These are phyloP conservation scores for Thielaviopsis euricoi DNA, from an alignment of 2,329 filamentous ascomycete genomes.

Conservation along the genomic window DNA sequence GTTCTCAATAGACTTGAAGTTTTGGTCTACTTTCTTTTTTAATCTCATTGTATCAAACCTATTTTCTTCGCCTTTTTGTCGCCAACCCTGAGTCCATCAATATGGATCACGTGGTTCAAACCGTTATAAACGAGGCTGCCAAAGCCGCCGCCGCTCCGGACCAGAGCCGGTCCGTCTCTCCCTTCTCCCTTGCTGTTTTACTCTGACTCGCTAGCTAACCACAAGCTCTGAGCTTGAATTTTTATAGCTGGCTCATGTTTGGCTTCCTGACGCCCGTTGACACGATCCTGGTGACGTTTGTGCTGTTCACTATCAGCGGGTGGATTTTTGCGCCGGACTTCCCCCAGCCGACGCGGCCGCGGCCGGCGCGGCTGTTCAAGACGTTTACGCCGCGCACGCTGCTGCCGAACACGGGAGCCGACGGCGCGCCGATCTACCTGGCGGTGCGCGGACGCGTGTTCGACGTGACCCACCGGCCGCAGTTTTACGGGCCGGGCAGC, in stretches of 20 bases:
- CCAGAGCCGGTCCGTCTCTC: conserved; percentile 13
- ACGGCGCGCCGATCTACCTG: conserved; percentile 64
- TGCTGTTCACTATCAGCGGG: conserved; percentile 33
- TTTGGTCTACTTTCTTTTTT: too few species aligned
- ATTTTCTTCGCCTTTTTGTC: too few species aligned
- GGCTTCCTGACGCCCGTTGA: conserved; percentile 45
- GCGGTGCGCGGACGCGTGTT: conserved; percentile 86
- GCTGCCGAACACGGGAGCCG: conserved; percentile 67
- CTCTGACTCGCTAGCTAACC: neutral
- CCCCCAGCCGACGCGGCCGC: conserved; percentile 25
- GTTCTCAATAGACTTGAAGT: too few species aligned
- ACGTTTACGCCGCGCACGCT: conserved; percentile 65
- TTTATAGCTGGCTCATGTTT: conserved; percentile 19
- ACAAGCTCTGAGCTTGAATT: too few species aligned
- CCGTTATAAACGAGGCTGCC: conserved; percentile 35
- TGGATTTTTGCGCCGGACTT: conserved; percentile 18
- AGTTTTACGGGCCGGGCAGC: conserved; percentile 92
- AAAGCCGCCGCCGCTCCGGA: conserved; percentile 20
- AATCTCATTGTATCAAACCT: too few species aligned
- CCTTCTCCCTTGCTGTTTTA: neutral
- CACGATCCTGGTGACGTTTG: conserved; percentile 37
- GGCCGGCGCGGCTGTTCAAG: conserved; percentile 44
- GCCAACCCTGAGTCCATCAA: neutral
- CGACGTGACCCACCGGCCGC: conserved; percentile 70
- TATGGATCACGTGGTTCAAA: conserved; percentile 43